Conservation (phyloP, 352 stramenopile genomes). For the Plasmopara viticola region DNA sequence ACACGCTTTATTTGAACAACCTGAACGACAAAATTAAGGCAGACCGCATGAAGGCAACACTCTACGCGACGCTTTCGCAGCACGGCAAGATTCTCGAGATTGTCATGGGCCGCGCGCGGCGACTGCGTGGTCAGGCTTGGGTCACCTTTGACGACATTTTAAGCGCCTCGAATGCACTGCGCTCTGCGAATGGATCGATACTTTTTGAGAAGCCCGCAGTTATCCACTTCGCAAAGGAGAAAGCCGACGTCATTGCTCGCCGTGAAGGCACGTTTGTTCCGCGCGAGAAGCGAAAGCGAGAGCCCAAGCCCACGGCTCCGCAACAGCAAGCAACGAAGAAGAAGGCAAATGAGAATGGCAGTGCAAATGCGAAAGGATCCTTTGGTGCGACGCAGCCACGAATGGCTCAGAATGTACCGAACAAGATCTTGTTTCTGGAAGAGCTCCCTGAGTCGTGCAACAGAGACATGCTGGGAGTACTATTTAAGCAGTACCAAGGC, state of each 20-base stretch:
- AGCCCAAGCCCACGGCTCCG: conserved; percentile 33
- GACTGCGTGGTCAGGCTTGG: conserved; percentile 88
- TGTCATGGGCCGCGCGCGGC: conserved; percentile 74
- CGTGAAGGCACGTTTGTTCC: conserved; percentile 69
- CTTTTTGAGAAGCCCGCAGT: conserved; percentile 87
- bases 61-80: conserved; percentile 89
- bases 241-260: conserved; percentile 71
- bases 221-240: conserved; percentile 80
- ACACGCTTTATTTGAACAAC: conserved; percentile 93
- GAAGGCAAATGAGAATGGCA: conserved; percentile 19
- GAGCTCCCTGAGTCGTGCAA: conserved; percentile 92
- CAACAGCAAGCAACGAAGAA: conserved; percentile 30
- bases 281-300: conserved; percentile 77
- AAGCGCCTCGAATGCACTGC: conserved; percentile 84
- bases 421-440: conserved; percentile 93
- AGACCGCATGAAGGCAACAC: conserved; percentile 82
- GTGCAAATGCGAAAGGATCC: not conserved
- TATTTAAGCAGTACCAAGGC: conserved; percentile 96
- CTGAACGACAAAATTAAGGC: conserved; percentile 94
- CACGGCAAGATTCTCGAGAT: conserved; percentile 92
- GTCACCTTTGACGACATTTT: conserved; percentile 88
- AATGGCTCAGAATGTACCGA: conserved; percentile 53
- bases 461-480: conserved; percentile 92
- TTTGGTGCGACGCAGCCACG: conserved; percentile 24
- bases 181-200: conserved; percentile 78